phyloP scores from a whole-genome alignment of 257 asterid genomes.

The Oldenlandia corymbosa region DNA sequence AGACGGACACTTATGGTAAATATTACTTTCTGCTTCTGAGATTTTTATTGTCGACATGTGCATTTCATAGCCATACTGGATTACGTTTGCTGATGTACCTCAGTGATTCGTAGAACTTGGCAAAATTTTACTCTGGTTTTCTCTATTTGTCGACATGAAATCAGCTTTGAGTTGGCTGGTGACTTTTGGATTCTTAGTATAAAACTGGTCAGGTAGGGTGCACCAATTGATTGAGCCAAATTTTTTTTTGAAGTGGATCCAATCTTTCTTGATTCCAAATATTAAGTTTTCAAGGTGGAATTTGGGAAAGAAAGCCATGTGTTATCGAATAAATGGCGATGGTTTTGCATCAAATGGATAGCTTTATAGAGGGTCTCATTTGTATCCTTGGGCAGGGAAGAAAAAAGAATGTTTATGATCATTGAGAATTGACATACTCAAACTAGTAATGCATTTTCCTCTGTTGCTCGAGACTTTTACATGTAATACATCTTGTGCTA shows the following conservation, averaged over 20 bases:
- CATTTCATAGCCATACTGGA: not conserved
- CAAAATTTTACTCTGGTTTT: not conserved
- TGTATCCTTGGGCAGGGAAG: not conserved
- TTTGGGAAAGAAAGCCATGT: too few relatives aligned
- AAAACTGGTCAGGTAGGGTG: not conserved
- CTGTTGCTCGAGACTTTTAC: too few relatives aligned
- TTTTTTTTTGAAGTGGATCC: not conserved
- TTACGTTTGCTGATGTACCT: not conserved
- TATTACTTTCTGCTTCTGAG: slow-evolving; percentile 17
- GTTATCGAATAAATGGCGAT: too few relatives aligned
- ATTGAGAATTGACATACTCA: too few relatives aligned
- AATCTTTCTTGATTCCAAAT: too few relatives aligned
- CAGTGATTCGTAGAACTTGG: not conserved
- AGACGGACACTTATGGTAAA: slow-evolving; percentile 77
- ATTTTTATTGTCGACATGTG: not conserved
- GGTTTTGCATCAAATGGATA: too few relatives aligned
- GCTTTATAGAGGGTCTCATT: not conserved
- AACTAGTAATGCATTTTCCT: too few relatives aligned
- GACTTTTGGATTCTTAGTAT: not conserved
- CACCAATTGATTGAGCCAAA: too few relatives aligned
- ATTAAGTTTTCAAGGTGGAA: too few relatives aligned
- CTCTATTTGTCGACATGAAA: not conserved
- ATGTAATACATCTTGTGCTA: too few relatives aligned
- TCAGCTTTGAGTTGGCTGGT: not conserved
- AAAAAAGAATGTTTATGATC: too few relatives aligned